A percentile compares a stretch with the other conserved stretches of the same genome.
These are phyloP conservation scores for Colletotrichum aenigma DNA, from an alignment of 2,329 filamentous ascomycete genomes.

Conservation along the genomic window DNA sequence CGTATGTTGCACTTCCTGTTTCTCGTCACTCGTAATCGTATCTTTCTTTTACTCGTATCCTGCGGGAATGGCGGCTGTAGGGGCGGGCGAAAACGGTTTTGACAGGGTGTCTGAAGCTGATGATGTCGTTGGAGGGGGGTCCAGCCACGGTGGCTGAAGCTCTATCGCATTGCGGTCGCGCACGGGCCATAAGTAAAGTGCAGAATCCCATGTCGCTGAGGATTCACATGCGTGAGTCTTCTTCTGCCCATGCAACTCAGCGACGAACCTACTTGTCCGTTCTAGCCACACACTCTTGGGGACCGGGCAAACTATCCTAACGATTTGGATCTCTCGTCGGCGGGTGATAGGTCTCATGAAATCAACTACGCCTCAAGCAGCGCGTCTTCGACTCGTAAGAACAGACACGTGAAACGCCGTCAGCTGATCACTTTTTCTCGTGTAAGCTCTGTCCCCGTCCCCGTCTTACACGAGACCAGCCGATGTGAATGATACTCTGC, in stretches of 20 bases:
- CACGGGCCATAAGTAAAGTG: not conserved
- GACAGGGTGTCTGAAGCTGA: constrained; percentile 12
- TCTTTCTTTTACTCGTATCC: not conserved
- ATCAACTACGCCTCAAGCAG: not conserved
- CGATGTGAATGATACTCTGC: not conserved
- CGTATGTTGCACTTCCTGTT: not conserved
- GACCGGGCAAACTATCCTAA: not conserved
- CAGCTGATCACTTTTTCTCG: not conserved
- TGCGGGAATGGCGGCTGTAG: not conserved
- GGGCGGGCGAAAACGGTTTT: not conserved
- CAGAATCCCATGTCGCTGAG: not conserved
- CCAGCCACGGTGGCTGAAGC: constrained; percentile 25
- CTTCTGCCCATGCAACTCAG: not conserved
- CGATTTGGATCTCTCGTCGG: not conserved
- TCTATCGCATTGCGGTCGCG: not conserved
- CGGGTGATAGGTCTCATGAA: not conserved
- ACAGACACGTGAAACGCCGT: not conserved
- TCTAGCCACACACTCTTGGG: not conserved
- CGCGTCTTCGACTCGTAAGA: not conserved
- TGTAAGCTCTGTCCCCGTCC: not conserved
- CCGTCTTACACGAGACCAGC: not conserved
- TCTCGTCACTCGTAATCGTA: not conserved
- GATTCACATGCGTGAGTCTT: not conserved
- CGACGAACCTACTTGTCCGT: not conserved
- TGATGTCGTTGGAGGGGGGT: constrained; percentile 16